Evolutionary conservation across 2,329 filamentous ascomycete species (phyloP), one percentile per base, ranked within the genome.

Genomic region (Hansfordia pulvinata): DNA sequence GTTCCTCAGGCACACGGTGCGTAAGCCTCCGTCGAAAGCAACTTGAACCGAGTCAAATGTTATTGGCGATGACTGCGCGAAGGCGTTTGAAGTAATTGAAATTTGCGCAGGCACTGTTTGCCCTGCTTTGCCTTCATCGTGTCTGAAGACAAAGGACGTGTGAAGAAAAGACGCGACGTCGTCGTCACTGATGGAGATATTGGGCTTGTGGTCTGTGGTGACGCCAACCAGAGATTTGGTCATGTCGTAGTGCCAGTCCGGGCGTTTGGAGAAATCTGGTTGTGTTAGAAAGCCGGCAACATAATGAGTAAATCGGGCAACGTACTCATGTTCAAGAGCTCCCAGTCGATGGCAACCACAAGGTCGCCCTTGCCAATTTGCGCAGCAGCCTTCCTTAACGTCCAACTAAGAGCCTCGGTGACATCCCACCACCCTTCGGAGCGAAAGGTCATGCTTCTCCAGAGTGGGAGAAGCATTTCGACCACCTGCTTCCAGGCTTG

Each of bases 271-370:
- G 40, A 74, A 77, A 26, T 52, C 70, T 72, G 29, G 20, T 21
- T 30, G 20, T 17, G 31, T 46, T 30, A 50, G 40, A 25, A 17
- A 37, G 14, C 16, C n/a, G 13, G 4, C 12, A 20, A 11, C 9
- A 23, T 20, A 19, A 17, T 5, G n/a, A 19, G 5, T 6, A 8
- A 17, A 19, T 10, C 14, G n/a, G 6, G 13, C 6, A n/a, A 56
- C 67, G 45, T 50, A 74, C 70, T 58, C 23, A 49, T 62, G 31
- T 69, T 60, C 44, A 77, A 54, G 23, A 79, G 52, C 41, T 78
- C 74, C 68, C 75, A 76, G 40, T 76, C 71, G 26, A 75, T 64
- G 16, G 69, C 59, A 19, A 78, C 49, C 7, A 77, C 57, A 17
- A 75, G 51, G 27, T 68, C 63, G 7, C 60, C 61, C 27, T 68